phyloP scores from a whole-genome alignment of 2,329 filamentous ascomycete species.

The Colletotrichum destructivum region DNA sequence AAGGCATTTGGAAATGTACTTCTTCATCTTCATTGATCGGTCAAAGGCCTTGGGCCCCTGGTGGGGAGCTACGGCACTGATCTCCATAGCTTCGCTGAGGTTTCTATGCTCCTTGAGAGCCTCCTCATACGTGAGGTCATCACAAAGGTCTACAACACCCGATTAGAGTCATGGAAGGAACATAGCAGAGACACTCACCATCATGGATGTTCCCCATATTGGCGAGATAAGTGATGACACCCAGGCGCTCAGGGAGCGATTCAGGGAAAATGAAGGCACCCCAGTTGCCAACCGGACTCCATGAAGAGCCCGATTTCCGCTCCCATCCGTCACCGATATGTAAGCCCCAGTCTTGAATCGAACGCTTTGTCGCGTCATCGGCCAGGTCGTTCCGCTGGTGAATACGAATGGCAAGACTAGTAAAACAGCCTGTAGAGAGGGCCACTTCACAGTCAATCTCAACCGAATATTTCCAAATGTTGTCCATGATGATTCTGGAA shows the following conservation, averaged over 20 bases:
- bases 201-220: constrained; percentile 36
- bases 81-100: constrained; percentile 23
- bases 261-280: constrained; percentile 31
- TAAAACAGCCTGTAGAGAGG: constrained; percentile 23
- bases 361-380: constrained; percentile 23
- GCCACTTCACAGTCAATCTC: constrained; percentile 11
- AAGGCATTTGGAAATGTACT: constrained; percentile 14
- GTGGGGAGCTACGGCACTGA: neutral
- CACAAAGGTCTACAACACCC: constrained; percentile 10
- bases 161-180: neutral
- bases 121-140: constrained; percentile 22
- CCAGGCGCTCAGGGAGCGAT: constrained; percentile 22
- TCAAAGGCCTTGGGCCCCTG: neutral
- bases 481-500: neutral
- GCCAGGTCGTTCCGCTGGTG: constrained; percentile 28
- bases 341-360: constrained; percentile 14
- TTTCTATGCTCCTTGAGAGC: constrained; percentile 19
- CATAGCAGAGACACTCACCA: neutral
- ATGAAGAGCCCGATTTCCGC: constrained; percentile 19
- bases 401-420: constrained; percentile 25
- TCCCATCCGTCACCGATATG: constrained; percentile 26
- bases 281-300: constrained; percentile 30
- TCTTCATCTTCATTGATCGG: constrained; percentile 24
- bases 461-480: constrained; percentile 17
- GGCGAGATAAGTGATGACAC: constrained; percentile 15